Evolutionary conservation across 345 rosid species (phyloP), one percentile per base, ranked within the genome.

Genomic region (Melaleuca quinquenervia): DNA sequence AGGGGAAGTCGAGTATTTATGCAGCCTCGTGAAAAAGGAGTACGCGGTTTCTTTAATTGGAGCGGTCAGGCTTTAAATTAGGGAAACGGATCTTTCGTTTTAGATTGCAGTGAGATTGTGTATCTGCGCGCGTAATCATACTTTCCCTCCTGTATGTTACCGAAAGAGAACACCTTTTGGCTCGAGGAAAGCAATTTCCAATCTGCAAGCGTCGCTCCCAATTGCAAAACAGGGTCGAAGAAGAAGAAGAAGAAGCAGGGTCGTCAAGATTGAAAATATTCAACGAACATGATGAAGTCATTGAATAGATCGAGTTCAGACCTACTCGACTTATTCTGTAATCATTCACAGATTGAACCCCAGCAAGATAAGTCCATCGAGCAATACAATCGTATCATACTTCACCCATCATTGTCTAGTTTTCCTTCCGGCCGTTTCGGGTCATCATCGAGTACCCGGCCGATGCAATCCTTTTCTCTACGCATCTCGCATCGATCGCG

Each of bases 401-500:
- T 15, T 64, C 24, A 8, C 41, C 21, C 41, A 2, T 64, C 76
- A 4, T 0, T 7, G 3, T 64, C 0, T 64, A 41, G 3, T 2
- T 64, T 64, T 64, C 11, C 21, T 18, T 18, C 8, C 1, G 12
- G 1, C 7, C 6, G 1, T 1, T 64, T 1, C 9, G 2, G 6
- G 76, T 16, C 24, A 1, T 0, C 29, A 0, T 64, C 16, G 76
- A 64, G 21, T 16, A 32, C 0, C 18, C 6, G 0, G 45, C 3
- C 12, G 1, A 6, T 45, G 5, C 24, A 16, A 64, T 64, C 24
- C 1, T 64, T 64, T 64, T 8, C 11, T 64, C 21, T 32, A 64
- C 3, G 0, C 45, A 16, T 32, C 8, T 16, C 11, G 3, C 5
- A 11, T 64, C 11, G 8, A 32, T 64, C 12, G 8, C 3, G 5